A percentile compares a stretch with the other conserved stretches of the same genome.
Conservation (phyloP, 768 basidiomycete genomes). For the Arthromyces matolae region DNA sequence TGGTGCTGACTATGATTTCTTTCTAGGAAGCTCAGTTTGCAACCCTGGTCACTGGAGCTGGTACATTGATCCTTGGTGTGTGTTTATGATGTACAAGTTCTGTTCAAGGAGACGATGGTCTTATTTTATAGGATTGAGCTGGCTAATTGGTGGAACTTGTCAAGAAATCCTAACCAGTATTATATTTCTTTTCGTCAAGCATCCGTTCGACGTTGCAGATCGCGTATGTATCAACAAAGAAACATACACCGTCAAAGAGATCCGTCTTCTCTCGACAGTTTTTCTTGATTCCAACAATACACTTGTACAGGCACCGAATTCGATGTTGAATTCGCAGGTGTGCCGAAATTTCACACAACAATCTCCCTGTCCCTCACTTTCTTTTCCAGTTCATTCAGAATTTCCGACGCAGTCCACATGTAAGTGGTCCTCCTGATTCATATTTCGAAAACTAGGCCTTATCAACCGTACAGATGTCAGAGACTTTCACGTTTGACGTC, state of each 20-base stretch:
- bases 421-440: too few relatives aligned
- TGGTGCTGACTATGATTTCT: slow-evolving; percentile 5
- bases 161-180: slow-evolving; percentile 81
- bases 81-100: slow-evolving; percentile 4
- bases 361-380: not conserved
- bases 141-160: slow-evolving; percentile 81
- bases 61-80: slow-evolving; percentile 50
- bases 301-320: slow-evolving; percentile 72
- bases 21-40: slow-evolving; percentile 66
- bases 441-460: too few relatives aligned
- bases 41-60: slow-evolving; percentile 74
- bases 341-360: slow-evolving; percentile 9
- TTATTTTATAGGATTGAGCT: slow-evolving; percentile 57
- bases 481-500: slow-evolving; percentile 81
- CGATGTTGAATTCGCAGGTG: slow-evolving; percentile 52
- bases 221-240: slow-evolving; percentile 51
- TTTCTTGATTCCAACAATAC: slow-evolving; percentile 60
- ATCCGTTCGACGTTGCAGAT: slow-evolving; percentile 82
- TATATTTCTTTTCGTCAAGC: slow-evolving; percentile 89
- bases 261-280: slow-evolving; percentile 75
- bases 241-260: slow-evolving; percentile 81
- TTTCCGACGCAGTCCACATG: slow-evolving; percentile 67
- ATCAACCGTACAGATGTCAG: slow-evolving; percentile 51
- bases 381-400: slow-evolving; percentile 60
- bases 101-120: not conserved